These are phyloP conservation scores for Xylaria scruposa DNA, from an alignment of 495 filamentous ascomycete genomes.

Conservation along the genomic window DNA sequence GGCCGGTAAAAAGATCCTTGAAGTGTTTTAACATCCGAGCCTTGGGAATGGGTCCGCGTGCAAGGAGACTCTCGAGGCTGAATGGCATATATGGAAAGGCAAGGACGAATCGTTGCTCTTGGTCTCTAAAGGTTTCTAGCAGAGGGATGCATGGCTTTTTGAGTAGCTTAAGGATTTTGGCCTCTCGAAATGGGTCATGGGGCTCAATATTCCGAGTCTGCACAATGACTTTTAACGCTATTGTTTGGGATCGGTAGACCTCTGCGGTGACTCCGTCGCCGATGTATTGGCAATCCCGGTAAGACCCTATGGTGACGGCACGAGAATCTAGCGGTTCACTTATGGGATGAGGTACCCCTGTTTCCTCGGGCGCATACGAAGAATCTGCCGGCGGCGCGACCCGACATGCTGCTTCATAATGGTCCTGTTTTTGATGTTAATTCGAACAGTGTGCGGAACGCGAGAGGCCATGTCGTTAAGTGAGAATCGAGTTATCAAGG, in stretches of 20 bases:
- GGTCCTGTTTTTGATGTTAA: conserved; percentile 44
- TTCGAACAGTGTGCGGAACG: background rate
- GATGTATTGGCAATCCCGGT: conserved; percentile 71
- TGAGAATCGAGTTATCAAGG: background rate
- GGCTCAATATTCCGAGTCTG: conserved; percentile 75
- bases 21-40: conserved; percentile 55
- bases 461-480: background rate
- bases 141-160: conserved; percentile 64
- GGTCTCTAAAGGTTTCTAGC: conserved; percentile 70
- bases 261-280: conserved; percentile 80
- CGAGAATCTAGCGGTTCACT: conserved; percentile 30
- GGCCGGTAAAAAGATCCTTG: conserved; percentile 71
- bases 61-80: conserved; percentile 70
- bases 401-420: conserved; percentile 52
- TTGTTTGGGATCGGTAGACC: conserved; percentile 67
- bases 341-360: background rate
- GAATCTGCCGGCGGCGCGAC: conserved; percentile 28
- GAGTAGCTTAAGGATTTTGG: conserved; percentile 67
- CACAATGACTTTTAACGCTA: conserved; percentile 88
- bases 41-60: conserved; percentile 38
- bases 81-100: conserved; percentile 84
- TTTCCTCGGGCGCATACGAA: conserved; percentile 22
- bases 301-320: conserved; percentile 72
- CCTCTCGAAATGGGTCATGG: conserved; percentile 81
- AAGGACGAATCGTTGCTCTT: conserved; percentile 73